Evolutionary conservation across 2,329 filamentous ascomycete species (phyloP).

Genomic region (Cladophialophora carrionii): DNA sequence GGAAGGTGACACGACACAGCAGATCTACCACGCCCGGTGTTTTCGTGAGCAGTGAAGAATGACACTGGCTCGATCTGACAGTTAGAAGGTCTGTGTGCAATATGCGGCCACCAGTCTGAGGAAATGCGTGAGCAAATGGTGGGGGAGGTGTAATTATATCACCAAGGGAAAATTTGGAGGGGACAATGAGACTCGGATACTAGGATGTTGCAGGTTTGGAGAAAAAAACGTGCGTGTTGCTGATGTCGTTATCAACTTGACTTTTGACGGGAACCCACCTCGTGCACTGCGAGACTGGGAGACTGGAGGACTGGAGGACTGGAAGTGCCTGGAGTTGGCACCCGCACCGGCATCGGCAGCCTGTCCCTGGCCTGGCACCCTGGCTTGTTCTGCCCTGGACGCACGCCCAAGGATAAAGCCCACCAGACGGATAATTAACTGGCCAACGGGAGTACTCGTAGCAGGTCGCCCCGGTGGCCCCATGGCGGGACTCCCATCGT

Average conservation of each 20-base stretch:
- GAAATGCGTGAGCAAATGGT: constrained; percentile 7
- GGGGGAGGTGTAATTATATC: constrained; percentile 7
- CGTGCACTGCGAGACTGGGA: no score
- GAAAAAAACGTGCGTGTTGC: constrained; percentile 3
- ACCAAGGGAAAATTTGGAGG: constrained; percentile 8
- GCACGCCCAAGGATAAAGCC: constrained; percentile 7
- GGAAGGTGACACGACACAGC: background rate
- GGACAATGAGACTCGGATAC: constrained; percentile 17
- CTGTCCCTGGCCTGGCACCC: background rate
- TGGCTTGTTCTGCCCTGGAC: no score
- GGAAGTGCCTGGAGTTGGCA: background rate
- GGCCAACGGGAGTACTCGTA: constrained; percentile 36
- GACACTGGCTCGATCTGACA: background rate
- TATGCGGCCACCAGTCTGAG: background rate
- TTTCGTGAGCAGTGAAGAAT: background rate
- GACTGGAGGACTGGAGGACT: no score
- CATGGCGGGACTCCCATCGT: constrained; percentile 49
- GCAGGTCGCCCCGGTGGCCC: constrained; percentile 53
- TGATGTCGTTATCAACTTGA: constrained; percentile 1
- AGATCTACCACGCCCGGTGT: background rate
- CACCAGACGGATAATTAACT: constrained; percentile 34
- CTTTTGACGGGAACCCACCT: background rate
- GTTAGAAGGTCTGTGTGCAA: background rate
- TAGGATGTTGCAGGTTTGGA: constrained; percentile 5
- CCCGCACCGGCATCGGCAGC: constrained; percentile 5